Base-by-base conservation (phyloP, 2,329 filamentous ascomycete species). In the Ramularia endophylla region DNA sequence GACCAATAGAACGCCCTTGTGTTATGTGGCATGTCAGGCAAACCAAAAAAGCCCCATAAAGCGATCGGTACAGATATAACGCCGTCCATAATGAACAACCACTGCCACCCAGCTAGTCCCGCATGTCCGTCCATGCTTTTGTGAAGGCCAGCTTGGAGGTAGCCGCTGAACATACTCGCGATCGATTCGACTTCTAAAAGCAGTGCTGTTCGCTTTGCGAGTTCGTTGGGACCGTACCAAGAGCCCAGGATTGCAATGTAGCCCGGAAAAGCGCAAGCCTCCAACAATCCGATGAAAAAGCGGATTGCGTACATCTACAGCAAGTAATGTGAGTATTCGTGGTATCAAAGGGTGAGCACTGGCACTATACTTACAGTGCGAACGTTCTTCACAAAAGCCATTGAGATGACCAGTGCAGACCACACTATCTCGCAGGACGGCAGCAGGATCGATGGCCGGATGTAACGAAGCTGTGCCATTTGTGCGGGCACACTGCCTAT, bases 11-110 rank as follows among this genome's bases (percentile, higher is more conserved):
- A 38, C 17, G 49, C 44, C 11, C 41, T 34, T 2, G 47, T 48
- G 22, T 41, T 50, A 5, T 40, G 40, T 13, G 47, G 45, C 27
- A 31, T 47, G 17, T 50, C 45, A 2, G 41, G 44, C n/a, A 48
- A 27, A 8, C 36, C 41, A 22, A 49, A 39, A 28, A 51, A 48
- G 3, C 48, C 48, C 19, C 41, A 48, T 6, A 51, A 16, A 8
- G 46, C 38, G 1, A 49, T 40, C 1, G 46, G 48, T 17, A 49
- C 44, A 5, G 38, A 41, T 19, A 51, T 49, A 13, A 51, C 36
- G 6, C 45, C 48, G 17, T 51, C 48, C 18, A 51, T 38, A 12
- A 51, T 41, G 16, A 47, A 47, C 1, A 49, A 31, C 48, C 48
- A 51, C 8, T 43, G 35, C 48, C 48, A 50, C 4, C 41, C 48